Conservation (phyloP, 495 filamentous ascomycete species). For the Podospora tetraspora region DNA sequence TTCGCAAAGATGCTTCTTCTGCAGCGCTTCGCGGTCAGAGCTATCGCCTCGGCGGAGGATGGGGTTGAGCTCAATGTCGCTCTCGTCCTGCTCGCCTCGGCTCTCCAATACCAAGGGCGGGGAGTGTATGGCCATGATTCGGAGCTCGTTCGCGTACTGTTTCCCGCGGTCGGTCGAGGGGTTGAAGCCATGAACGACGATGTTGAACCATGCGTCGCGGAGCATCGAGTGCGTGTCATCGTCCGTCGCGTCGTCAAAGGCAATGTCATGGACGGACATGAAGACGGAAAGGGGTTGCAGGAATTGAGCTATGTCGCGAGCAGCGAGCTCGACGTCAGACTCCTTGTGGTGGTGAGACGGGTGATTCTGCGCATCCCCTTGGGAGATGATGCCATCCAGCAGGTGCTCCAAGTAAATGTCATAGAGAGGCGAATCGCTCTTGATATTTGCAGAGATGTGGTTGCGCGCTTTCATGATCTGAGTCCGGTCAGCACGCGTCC, state of each 20-base stretch:
- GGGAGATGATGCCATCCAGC: slow-evolving; percentile 81
- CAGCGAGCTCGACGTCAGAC: slow-evolving; percentile 69
- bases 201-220: slow-evolving; percentile 95
- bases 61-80: slow-evolving; percentile 90
- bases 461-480: slow-evolving; percentile 70
- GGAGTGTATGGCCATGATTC: slow-evolving; percentile 76
- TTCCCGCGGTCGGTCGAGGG: slow-evolving; percentile 61
- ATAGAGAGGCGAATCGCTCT: slow-evolving; percentile 62
- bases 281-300: slow-evolving; percentile 75
- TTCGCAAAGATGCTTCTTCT: slow-evolving; percentile 67
- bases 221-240: slow-evolving; percentile 64
- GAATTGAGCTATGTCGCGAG: slow-evolving; percentile 77
- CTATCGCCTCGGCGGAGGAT: slow-evolving; percentile 78
- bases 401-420: slow-evolving; percentile 76
- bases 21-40: slow-evolving; percentile 66
- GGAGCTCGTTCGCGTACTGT: slow-evolving; percentile 64
- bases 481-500: slow-evolving; percentile 14
- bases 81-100: slow-evolving; percentile 81
- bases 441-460: slow-evolving; percentile 64
- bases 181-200: slow-evolving; percentile 88
- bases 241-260: slow-evolving; percentile 40
- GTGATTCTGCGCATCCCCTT: slow-evolving; percentile 63
- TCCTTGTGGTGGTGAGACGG: slow-evolving; percentile 56
- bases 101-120: slow-evolving; percentile 78
- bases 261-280: slow-evolving; percentile 53